A percentile compares a stretch with the other conserved stretches of the same genome.
phyloP scores from a whole-genome alignment of 2,329 filamentous ascomycete species.

The Tolypocladium nubicola region DNA sequence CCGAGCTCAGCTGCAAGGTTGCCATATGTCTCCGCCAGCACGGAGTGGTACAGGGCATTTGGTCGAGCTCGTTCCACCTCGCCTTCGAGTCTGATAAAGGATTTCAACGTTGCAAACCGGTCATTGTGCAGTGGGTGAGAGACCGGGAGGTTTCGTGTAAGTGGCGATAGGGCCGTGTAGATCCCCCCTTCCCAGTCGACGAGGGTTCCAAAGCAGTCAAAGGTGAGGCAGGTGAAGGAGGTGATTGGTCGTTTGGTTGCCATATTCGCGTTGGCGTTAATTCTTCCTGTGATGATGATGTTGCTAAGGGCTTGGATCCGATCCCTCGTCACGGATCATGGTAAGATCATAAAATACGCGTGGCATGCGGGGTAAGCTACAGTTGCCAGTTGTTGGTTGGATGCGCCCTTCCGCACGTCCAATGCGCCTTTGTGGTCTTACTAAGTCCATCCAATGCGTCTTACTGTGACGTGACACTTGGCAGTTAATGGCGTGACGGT shows the following conservation, averaged over 20 bases:
- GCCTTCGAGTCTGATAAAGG: slow-evolving; percentile 40
- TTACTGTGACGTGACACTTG: background rate
- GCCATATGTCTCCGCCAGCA: slow-evolving; percentile 34
- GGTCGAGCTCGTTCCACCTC: slow-evolving; percentile 47
- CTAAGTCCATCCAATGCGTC: background rate
- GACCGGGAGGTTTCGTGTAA: slow-evolving; percentile 30
- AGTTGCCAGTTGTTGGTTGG: background rate
- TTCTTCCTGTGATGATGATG: background rate
- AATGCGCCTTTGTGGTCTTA: background rate
- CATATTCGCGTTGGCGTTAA: background rate
- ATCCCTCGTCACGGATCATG: background rate
- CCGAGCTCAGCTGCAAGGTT: slow-evolving; percentile 17
- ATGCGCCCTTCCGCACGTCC: background rate
- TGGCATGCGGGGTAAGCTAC: background rate
- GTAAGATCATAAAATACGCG: background rate
- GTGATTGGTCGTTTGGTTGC: slow-evolving; percentile 9
- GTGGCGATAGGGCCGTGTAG: slow-evolving; percentile 36
- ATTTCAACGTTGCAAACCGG: slow-evolving; percentile 27
- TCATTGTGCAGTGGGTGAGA: slow-evolving; percentile 23
- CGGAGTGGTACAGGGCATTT: slow-evolving; percentile 20
- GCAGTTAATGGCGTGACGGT: background rate
- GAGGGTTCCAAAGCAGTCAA: slow-evolving; percentile 73
- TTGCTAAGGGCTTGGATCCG: too few relatives aligned
- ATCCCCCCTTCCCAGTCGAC: slow-evolving; percentile 70
- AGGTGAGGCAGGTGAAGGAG: slow-evolving; percentile 42